Evolutionary conservation across 2,329 filamentous ascomycete species (phyloP), one percentile per base, ranked within the genome.

Genomic region (Fusarium brachygibbosum): DNA sequence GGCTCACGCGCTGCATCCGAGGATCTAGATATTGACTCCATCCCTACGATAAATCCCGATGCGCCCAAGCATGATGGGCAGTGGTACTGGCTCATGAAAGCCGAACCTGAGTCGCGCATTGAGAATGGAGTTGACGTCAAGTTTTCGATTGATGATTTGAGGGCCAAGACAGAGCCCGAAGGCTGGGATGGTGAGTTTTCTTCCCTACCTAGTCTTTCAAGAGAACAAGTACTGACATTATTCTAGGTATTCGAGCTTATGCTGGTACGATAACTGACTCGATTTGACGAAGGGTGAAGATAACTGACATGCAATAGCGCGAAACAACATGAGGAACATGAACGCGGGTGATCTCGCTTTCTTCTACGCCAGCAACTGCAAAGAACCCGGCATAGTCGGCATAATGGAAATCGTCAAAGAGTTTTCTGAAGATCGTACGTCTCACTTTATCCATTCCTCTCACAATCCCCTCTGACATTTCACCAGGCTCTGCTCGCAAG

Each of bases 331-430:
- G 81, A 88, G 93, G 31, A 88, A 89, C 11, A 99, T 99, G 96
- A 94, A 93, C 74, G 89, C 90, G 58, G 94, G 94, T 51, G 96
- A 99, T 76, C 85, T 94, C 32, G 94, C 94, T 28, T 98, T 99
- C 82, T 98, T 99, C 82, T 98, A 98, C 77, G 95, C 98, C 80
- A 97, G 93, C 46, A 97, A 96, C 75, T 96, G 93, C 81, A 97
- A 97, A 77, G 87, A 91, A 25, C 94, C 94, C 0, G 95, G 93
- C 4, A 93, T 98, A 48, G 93, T 91, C 2, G 94, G 94, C 3
- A 88, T 91, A 19, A 94, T 97, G 91, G 92, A 96, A 75, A 92
- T 99, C 67, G 94, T 97, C 17, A 86, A 88, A 69, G 94, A 97
- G 76, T 91, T 93, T 70, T 90, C 91, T 3, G 86, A 93, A 11